A percentile compares a stretch with the other conserved stretches of the same genome.
Conservation (phyloP, 768 basidiomycete genomes). For the Kwoniella sp. region DNA sequence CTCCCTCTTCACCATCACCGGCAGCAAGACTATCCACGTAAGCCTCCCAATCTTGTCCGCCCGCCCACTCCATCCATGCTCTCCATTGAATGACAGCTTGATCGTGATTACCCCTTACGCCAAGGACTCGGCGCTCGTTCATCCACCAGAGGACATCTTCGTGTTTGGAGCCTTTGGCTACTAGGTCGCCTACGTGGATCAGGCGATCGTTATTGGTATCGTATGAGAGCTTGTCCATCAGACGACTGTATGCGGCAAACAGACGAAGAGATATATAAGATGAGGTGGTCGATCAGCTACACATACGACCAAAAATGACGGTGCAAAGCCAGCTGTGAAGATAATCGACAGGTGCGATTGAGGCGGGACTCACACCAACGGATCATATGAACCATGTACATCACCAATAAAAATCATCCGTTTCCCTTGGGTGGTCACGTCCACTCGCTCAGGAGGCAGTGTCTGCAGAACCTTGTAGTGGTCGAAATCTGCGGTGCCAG, state of each 20-base stretch:
- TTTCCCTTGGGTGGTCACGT: conserved; percentile 35
- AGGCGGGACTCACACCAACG: conserved; percentile 64
- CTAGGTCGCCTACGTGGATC: conserved; percentile 79
- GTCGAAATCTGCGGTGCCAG: conserved; percentile 55
- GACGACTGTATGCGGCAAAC: conserved; percentile 64
- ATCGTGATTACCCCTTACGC: conserved; percentile 93
- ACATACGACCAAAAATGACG: not conserved
- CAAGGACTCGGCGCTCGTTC: conserved; percentile 65
- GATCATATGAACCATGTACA: conserved; percentile 76
- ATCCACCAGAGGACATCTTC: conserved; percentile 69
- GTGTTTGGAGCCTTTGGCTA: conserved; percentile 67
- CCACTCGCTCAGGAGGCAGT: conserved; percentile 37
- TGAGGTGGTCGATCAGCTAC: not conserved
- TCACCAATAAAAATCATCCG: conserved; percentile 82
- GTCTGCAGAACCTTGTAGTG: conserved; percentile 51
- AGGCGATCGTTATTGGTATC: conserved; percentile 66
- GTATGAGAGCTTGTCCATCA: conserved; percentile 68
- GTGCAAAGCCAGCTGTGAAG: no score
- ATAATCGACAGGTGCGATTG: no score
- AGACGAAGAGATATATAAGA: not conserved
- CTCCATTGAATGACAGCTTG: conserved; percentile 85
- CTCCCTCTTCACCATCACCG: conserved; percentile 56
- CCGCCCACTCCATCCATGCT: conserved; percentile 67
- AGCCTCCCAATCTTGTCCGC: conserved; percentile 64
- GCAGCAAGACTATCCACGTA: conserved; percentile 33